Evolutionary conservation across 176 grass and related monocot genomes (phyloP).

Genomic region (Thalia dealbata): DNA sequence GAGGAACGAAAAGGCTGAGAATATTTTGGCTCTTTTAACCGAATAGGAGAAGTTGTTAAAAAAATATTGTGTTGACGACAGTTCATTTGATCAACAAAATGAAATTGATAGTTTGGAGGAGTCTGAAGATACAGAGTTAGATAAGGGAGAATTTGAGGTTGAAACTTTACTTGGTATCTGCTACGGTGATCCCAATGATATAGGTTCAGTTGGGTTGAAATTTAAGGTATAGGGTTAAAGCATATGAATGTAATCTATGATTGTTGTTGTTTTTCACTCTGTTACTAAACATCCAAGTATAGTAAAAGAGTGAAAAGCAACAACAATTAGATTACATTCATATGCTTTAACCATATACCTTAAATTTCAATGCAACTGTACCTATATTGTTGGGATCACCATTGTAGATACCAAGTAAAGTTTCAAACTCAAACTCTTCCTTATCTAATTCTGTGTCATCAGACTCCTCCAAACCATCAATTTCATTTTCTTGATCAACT

Average conservation of each 20-base stretch:
- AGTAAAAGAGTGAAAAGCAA: not conserved
- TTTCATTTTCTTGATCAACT: not conserved
- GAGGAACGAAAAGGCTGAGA: constrained; percentile 63
- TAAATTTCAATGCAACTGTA: constrained; percentile 38
- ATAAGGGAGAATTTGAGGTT: constrained; percentile 49
- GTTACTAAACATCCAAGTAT: not conserved
- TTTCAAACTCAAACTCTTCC: constrained; percentile 53
- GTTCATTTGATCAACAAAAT: not conserved
- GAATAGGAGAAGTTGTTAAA: constrained; percentile 47
- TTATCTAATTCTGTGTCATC: constrained; percentile 1
- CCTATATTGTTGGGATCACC: constrained; percentile 41
- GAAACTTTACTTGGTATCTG: constrained; percentile 44
- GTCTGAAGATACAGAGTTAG: not conserved
- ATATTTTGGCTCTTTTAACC: constrained; percentile 48
- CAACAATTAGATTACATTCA: not conserved
- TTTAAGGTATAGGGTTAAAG: constrained; percentile 55
- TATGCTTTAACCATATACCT: constrained; percentile 37
- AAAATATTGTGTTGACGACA: constrained; percentile 28
- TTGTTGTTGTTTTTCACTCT: not conserved
- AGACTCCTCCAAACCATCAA: not conserved
- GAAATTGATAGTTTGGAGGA: not conserved
- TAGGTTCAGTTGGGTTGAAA: constrained; percentile 31
- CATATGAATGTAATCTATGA: not conserved
- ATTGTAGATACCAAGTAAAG: constrained; percentile 46
- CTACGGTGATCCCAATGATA: constrained; percentile 43